A percentile compares a stretch with the other conserved stretches of the same genome.
phyloP scores from a whole-genome alignment of 2,329 filamentous ascomycete species.

The Domatiomyces catenatus region DNA sequence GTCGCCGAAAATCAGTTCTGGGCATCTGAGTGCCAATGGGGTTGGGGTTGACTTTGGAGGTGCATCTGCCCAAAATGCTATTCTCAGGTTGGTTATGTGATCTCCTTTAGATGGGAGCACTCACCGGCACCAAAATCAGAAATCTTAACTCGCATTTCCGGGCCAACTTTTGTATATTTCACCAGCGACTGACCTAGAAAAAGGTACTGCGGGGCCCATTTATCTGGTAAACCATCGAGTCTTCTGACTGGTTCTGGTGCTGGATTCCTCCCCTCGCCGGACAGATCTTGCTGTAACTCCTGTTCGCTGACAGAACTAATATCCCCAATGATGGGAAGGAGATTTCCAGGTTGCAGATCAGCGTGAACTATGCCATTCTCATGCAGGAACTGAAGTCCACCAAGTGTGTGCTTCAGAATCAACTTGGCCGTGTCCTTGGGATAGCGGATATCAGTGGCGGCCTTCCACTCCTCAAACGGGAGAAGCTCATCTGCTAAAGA shows the following conservation, averaged over 20 bases:
- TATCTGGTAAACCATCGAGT: constrained; percentile 19
- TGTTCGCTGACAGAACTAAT: constrained; percentile 7
- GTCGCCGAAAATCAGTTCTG: constrained; percentile 21
- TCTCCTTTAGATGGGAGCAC: constrained; percentile 7
- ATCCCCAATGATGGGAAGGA: constrained; percentile 16
- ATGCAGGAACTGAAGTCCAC: constrained; percentile 17
- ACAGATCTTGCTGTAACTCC: constrained; percentile 12
- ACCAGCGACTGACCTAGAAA: constrained; percentile 19
- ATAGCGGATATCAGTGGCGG: constrained; percentile 12
- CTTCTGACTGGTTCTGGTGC: constrained; percentile 12
- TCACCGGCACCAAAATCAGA: constrained; percentile 21
- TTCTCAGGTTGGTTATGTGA: constrained; percentile 16
- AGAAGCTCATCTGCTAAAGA: constrained; percentile 16
- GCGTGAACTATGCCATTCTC: constrained; percentile 14
- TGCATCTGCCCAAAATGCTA: constrained; percentile 18
- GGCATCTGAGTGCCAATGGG: constrained; percentile 18
- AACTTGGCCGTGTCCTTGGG: constrained; percentile 16
- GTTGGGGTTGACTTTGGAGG: constrained; percentile 16
- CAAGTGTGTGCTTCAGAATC: constrained; percentile 18
- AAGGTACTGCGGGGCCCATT: constrained; percentile 20
- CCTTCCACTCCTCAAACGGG: constrained; percentile 10
- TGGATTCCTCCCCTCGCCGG: constrained; percentile 14
- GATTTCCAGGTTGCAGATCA: constrained; percentile 19
- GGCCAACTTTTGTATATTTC: constrained; percentile 13
- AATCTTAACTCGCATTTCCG: constrained; percentile 19